phyloP scores from a whole-genome alignment of 495 filamentous ascomycete species.

The Amphirosellinia nigrospora region DNA sequence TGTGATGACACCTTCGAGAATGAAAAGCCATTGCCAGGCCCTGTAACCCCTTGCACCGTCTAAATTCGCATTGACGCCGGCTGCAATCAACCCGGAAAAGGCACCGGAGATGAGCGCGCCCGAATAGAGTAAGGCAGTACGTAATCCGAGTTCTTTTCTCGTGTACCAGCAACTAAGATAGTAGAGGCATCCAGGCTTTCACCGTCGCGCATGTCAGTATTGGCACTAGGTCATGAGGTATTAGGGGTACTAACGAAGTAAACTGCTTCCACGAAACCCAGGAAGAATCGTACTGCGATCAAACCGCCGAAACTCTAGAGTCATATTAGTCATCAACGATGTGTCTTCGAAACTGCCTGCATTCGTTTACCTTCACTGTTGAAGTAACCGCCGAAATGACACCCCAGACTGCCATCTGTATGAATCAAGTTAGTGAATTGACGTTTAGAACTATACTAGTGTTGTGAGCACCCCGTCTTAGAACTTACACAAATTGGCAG shows the following conservation, averaged over 20 bases:
- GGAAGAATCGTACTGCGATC: constrained; percentile 70
- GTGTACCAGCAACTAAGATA: constrained; percentile 68
- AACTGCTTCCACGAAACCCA: constrained; percentile 66
- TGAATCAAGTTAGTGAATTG: constrained; percentile 29
- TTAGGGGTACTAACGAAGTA: constrained; percentile 48
- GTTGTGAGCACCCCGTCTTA: not conserved
- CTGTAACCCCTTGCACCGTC: constrained; percentile 50
- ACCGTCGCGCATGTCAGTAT: constrained; percentile 30
- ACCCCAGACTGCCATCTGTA: constrained; percentile 72
- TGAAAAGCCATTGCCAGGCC: constrained; percentile 74
- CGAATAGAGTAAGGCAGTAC: constrained; percentile 66
- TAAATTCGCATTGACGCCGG: constrained; percentile 59
- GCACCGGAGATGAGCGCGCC: constrained; percentile 67
- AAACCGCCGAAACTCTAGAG: constrained; percentile 63
- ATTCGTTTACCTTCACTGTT: constrained; percentile 50
- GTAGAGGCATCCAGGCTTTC: constrained; percentile 56
- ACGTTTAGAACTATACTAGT: not conserved
- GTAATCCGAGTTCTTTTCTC: constrained; percentile 60
- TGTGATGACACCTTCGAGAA: constrained; percentile 73
- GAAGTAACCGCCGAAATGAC: constrained; percentile 70
- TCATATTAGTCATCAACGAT: constrained; percentile 3
- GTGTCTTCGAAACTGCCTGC: not conserved
- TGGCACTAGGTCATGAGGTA: not conserved
- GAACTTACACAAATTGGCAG: constrained; percentile 59
- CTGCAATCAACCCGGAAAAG: constrained; percentile 68